These are phyloP conservation scores for Pseudomonodictys pantanalensis DNA, from an alignment of 495 filamentous ascomycete species.

Conservation along the genomic window DNA sequence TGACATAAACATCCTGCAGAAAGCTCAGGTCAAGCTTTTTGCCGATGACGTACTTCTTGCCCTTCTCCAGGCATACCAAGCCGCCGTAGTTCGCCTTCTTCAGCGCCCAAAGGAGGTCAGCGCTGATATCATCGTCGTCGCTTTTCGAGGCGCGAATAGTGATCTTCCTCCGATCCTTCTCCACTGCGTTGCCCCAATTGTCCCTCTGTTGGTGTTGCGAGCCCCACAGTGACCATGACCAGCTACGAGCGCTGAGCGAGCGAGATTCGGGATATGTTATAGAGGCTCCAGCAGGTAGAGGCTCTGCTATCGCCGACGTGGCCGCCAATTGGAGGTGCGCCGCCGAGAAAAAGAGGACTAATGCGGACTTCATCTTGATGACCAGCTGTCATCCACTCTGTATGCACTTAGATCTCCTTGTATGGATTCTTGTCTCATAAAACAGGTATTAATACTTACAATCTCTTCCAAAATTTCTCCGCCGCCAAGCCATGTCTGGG, in stretches of 20 bases:
- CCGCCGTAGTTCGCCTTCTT: conserved; percentile 67
- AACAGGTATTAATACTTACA: too few relatives aligned
- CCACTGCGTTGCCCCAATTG: conserved; percentile 21
- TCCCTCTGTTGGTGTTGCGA: conserved; percentile 4
- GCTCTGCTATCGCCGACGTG: too few relatives aligned
- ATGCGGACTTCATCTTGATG: too few relatives aligned
- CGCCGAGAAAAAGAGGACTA: too few relatives aligned
- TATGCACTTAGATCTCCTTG: too few relatives aligned
- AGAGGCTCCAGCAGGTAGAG: conserved; percentile 17
- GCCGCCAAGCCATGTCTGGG: too few relatives aligned
- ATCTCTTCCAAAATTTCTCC: too few relatives aligned
- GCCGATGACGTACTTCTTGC: conserved; percentile 57
- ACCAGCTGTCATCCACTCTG: too few relatives aligned
- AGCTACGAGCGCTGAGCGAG: neutral
- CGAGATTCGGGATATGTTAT: conserved; percentile 1
- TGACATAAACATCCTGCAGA: conserved; percentile 52
- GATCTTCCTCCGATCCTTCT: conserved; percentile 22
- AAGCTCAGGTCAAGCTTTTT: conserved; percentile 65
- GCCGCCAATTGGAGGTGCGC: too few relatives aligned
- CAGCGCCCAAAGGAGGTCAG: conserved; percentile 44
- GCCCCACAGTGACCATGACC: too few relatives aligned
- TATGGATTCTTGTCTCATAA: too few relatives aligned
- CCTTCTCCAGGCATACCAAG: conserved; percentile 57
- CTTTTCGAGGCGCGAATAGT: conserved; percentile 19
- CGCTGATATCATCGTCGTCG: conserved; percentile 21